Evolutionary conservation across 257 asterid genomes (phyloP).

Genomic region (Solanum rostratum): DNA sequence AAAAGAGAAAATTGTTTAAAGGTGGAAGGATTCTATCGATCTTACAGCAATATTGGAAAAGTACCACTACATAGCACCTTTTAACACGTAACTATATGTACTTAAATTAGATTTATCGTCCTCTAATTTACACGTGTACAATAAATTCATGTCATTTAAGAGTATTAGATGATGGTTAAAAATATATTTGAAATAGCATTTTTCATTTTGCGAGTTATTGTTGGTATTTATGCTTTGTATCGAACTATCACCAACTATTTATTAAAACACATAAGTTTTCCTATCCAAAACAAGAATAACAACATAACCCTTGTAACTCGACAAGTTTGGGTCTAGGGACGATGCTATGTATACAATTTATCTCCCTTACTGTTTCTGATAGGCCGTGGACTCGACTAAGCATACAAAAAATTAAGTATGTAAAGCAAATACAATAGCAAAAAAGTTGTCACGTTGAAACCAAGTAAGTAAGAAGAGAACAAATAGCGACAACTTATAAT

Average conservation of each 20-base stretch:
- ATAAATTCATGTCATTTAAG: neutral
- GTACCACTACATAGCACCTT: too few relatives aligned
- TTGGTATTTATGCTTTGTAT: neutral
- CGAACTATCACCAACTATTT: neutral
- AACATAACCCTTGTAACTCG: neutral
- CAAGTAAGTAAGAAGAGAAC: neutral
- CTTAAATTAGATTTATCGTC: neutral
- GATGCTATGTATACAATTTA: neutral
- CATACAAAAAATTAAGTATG: neutral
- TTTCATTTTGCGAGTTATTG: neutral
- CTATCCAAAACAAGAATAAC: neutral
- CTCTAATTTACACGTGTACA: neutral
- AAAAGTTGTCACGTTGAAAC: neutral
- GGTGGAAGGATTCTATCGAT: too few relatives aligned
- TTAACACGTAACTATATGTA: too few relatives aligned
- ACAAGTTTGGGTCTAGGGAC: neutral
- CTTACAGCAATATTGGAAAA: too few relatives aligned
- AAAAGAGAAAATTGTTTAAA: too few relatives aligned
- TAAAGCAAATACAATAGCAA: neutral
- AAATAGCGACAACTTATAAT: neutral
- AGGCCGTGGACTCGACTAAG: neutral
- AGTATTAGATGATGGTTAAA: neutral
- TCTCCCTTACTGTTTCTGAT: neutral
- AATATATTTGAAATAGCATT: neutral
- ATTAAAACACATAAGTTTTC: neutral